Evolutionary conservation across 352 stramenopile genomes (phyloP).

Genomic region (Phytophthora cajani): DNA sequence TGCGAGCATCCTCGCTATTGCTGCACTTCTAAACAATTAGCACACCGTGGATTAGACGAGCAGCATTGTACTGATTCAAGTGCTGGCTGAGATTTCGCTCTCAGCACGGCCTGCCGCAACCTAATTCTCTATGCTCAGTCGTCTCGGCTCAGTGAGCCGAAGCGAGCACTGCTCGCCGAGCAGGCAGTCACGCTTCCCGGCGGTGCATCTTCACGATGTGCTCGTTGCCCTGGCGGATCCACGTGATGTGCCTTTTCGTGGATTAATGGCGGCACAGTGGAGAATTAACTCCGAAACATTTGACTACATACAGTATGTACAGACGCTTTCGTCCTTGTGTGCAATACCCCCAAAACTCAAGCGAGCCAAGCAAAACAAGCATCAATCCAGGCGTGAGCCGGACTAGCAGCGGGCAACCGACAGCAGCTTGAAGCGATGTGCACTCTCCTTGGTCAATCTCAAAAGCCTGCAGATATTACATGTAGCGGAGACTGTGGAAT

Average conservation of each 20-base stretch:
- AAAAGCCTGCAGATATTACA: neutral
- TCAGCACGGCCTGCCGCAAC: neutral
- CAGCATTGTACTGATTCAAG: neutral
- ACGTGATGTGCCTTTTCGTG: slow-evolving; percentile 5
- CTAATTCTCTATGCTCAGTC: neutral
- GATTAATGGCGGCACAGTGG: slow-evolving; percentile 3
- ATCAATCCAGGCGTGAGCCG: slow-evolving; percentile 9
- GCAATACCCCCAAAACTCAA: neutral
- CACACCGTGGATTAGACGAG: slow-evolving; percentile 25
- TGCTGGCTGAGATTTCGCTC: neutral
- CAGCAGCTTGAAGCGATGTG: neutral
- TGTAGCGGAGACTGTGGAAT: slow-evolving; percentile 2
- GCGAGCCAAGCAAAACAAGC: neutral
- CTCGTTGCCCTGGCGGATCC: slow-evolving; percentile 7
- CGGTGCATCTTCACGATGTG: slow-evolving; percentile 17
- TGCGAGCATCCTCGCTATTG: too few species aligned
- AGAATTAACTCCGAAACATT: slow-evolving; percentile 15
- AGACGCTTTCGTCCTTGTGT: slow-evolving; percentile 7
- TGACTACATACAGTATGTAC: slow-evolving; percentile 4
- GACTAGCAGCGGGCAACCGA: slow-evolving; percentile 1
- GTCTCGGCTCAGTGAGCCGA: slow-evolving; percentile 2
- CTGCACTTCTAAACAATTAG: slow-evolving; percentile 16
- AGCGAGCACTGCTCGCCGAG: too few species aligned
- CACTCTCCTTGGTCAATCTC: neutral
- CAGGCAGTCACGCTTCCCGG: slow-evolving; percentile 16